These are phyloP conservation scores for Triticum dicoccoides DNA, from an alignment of 176 grass and related monocot genomes.

Conservation along the genomic window DNA sequence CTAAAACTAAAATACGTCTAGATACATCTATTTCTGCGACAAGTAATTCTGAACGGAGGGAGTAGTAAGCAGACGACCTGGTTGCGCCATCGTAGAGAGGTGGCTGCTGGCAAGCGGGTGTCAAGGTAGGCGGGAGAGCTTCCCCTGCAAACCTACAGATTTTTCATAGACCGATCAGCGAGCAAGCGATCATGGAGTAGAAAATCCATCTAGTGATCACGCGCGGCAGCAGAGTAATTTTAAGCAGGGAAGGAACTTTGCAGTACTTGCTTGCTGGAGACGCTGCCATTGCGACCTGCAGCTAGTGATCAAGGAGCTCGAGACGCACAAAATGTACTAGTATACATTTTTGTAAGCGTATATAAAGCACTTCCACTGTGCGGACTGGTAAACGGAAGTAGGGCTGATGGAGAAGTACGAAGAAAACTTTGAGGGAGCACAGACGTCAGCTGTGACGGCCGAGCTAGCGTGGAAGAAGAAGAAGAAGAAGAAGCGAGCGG, in stretches of 20 bases:
- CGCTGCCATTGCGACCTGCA: neutral
- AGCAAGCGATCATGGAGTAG: neutral
- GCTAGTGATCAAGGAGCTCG: neutral
- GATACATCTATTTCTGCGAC: no score
- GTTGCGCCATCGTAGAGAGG: constrained; percentile 47
- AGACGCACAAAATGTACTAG: neutral
- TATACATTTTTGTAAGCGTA: neutral
- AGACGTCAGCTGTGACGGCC: constrained; percentile 38
- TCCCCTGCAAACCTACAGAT: constrained; percentile 2
- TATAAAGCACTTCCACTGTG: neutral
- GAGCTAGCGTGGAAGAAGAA: neutral
- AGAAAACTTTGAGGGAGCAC: neutral
- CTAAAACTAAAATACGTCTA: no score
- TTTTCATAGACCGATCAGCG: neutral
- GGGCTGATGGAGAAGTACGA: neutral
- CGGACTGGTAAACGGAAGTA: neutral
- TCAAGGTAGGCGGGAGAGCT: constrained; percentile 38
- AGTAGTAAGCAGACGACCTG: neutral
- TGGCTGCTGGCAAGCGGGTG: constrained; percentile 30
- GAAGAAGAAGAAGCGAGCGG: neutral
- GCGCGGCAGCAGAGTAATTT: neutral
- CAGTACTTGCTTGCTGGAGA: constrained; percentile 5
- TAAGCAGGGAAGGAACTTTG: neutral
- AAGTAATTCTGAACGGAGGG: no score
- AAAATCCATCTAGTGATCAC: neutral